These are phyloP conservation scores for Microcos paniculata DNA, from an alignment of 345 rosid genomes.

Conservation along the genomic window DNA sequence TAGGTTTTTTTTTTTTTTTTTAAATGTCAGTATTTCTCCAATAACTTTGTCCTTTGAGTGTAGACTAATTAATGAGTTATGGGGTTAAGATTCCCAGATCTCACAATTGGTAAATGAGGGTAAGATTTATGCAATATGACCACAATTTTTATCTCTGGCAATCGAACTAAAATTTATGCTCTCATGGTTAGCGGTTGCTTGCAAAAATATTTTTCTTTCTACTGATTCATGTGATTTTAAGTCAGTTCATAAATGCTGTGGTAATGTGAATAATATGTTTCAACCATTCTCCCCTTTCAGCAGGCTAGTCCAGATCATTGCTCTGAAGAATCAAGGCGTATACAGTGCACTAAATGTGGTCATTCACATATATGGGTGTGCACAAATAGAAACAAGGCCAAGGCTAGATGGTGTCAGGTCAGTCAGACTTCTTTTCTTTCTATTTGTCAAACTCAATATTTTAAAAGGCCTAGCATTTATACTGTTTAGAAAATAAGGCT, in stretches of 20 bases:
- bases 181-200: background rate
- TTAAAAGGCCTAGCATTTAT: background rate
- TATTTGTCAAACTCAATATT: background rate
- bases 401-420: constrained; percentile 99
- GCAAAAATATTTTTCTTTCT: background rate
- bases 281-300: constrained; percentile 11
- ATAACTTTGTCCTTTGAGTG: background rate
- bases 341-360: constrained; percentile 95
- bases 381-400: constrained; percentile 77
- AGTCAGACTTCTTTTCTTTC: constrained; percentile 27
- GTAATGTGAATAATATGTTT: background rate
- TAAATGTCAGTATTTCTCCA: background rate
- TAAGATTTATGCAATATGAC: background rate
- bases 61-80: background rate
- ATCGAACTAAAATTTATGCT: background rate
- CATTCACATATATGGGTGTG: constrained; percentile 94
- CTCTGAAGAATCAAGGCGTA: constrained; percentile 92
- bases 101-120: background rate
- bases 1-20: background rate
- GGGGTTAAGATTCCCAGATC: background rate
- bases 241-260: background rate
- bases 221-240: constrained; percentile 13
- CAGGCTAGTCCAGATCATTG: constrained; percentile 63
- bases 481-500: background rate
- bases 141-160: background rate